A percentile compares a stretch with the other conserved stretches of the same genome.
phyloP scores from a whole-genome alignment of 306 rosid genomes.

The Glycyrrhiza uralensis region DNA sequence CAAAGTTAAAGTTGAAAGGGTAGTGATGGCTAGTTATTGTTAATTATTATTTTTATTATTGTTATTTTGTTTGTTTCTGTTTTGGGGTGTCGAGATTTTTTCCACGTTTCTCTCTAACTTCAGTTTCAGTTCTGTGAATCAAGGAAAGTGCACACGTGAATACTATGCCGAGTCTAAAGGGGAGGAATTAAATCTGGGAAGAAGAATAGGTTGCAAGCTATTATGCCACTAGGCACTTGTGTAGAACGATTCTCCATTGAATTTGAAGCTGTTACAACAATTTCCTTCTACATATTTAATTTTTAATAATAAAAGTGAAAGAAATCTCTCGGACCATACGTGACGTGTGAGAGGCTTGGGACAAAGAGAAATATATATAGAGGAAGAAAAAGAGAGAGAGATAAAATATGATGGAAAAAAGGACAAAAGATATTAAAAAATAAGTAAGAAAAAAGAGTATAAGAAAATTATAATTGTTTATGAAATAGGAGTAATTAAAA shows the following conservation, averaged over 20 bases:
- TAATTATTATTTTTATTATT: background rate
- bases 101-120: constrained; percentile 15
- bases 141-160: constrained; percentile 3
- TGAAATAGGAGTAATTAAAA: too few species aligned
- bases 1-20: background rate
- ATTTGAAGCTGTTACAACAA: background rate
- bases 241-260: constrained; percentile 24
- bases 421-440: too few species aligned
- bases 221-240: constrained; percentile 23
- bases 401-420: too few species aligned
- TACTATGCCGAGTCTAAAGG: constrained; percentile 70
- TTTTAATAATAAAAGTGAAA: too few species aligned
- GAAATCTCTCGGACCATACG: too few species aligned
- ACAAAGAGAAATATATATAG: too few species aligned
- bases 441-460: too few species aligned
- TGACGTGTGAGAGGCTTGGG: too few species aligned
- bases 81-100: background rate
- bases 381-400: too few species aligned
- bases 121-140: constrained; percentile 24
- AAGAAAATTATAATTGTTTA: too few species aligned
- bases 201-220: constrained; percentile 52
- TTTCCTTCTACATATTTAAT: too few species aligned
- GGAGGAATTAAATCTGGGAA: constrained; percentile 52
- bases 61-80: background rate
- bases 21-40: constrained; percentile 16